Conservation (phyloP, 768 basidiomycete genomes). For the Lentinus tigrinus region DNA sequence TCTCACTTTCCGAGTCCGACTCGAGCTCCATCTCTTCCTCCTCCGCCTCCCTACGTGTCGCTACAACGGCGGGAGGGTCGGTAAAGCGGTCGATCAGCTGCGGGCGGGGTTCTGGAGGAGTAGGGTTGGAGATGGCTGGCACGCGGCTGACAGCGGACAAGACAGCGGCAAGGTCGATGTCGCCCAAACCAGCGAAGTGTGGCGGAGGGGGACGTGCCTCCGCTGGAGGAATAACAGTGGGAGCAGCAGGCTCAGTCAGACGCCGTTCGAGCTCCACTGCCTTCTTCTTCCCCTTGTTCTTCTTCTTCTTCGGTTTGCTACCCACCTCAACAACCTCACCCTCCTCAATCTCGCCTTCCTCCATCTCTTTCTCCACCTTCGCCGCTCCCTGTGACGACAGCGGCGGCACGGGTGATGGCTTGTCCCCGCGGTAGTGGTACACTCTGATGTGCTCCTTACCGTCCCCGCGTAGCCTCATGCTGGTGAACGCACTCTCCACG, state of each 20-base stretch:
- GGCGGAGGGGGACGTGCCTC: background rate
- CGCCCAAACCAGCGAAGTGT: background rate
- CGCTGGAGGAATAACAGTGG: background rate
- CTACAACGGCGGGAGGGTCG: background rate
- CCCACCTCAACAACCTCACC: conserved; percentile 13
- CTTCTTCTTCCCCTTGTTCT: conserved; percentile 18
- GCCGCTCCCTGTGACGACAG: background rate
- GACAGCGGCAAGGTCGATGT: background rate
- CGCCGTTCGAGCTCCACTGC: conserved; percentile 7
- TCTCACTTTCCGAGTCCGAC: conserved; percentile 7
- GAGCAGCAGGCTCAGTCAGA: background rate
- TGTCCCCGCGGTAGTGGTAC: conserved; percentile 23
- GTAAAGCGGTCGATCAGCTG: conserved; percentile 8
- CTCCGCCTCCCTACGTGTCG: conserved; percentile 5
- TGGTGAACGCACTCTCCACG: conserved; percentile 21
- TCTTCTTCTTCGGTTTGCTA: conserved; percentile 15
- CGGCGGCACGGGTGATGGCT: background rate
- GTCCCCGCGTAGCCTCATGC: conserved; percentile 21
- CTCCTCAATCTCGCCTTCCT: conserved; percentile 30
- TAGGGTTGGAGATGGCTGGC: background rate
- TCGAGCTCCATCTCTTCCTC: conserved; percentile 21
- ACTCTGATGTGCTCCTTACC: conserved; percentile 29
- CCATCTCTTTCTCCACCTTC: conserved; percentile 15
- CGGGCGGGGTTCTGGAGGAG: background rate
- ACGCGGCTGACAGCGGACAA: background rate